Percentiles rank a stretch among this genome's conserved stretches.
Evolutionary conservation across 2,329 filamentous ascomycete genomes (phyloP).

Genomic region (Dothistroma pini): DNA sequence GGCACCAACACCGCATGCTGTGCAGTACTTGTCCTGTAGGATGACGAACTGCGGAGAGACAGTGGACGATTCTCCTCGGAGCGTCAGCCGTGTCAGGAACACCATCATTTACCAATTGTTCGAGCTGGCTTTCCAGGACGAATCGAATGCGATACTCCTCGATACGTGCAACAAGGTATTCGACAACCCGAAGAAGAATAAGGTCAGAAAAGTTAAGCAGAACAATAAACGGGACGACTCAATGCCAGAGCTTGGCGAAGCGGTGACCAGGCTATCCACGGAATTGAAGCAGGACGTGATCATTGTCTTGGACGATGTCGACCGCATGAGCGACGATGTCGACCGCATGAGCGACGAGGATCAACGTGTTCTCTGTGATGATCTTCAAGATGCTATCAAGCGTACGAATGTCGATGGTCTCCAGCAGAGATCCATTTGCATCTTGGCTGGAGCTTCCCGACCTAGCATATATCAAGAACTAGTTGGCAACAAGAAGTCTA

Average conservation of each 20-base stretch:
- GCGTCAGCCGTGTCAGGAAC: neutral
- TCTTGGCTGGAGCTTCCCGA: neutral
- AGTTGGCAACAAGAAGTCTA: neutral
- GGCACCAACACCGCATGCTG: neutral
- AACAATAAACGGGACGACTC: conserved; percentile 10
- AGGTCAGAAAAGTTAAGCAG: conserved; percentile 2
- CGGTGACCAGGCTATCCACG: conserved; percentile 6
- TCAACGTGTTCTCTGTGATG: neutral
- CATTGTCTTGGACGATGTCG: conserved; percentile 13
- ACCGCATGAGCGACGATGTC: conserved; percentile 6
- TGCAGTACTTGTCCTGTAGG: neutral
- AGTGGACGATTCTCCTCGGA: neutral
- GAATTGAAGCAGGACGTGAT: conserved; percentile 4
- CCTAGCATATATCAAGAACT: neutral
- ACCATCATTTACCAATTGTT: conserved; percentile 15
- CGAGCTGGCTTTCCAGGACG: conserved; percentile 12
- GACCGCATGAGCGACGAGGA: conserved; percentile 8
- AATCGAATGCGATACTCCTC: conserved; percentile 8
- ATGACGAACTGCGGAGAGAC: neutral
- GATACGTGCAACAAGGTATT: conserved; percentile 16
- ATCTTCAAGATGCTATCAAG: neutral
- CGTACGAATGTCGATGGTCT: neutral
- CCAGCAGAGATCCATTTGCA: neutral
- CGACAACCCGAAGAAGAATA: conserved; percentile 14
- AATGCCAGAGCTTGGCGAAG: conserved; percentile 14